Conservation (phyloP, 306 rosid genomes). For the Castanea mollissima region DNA sequence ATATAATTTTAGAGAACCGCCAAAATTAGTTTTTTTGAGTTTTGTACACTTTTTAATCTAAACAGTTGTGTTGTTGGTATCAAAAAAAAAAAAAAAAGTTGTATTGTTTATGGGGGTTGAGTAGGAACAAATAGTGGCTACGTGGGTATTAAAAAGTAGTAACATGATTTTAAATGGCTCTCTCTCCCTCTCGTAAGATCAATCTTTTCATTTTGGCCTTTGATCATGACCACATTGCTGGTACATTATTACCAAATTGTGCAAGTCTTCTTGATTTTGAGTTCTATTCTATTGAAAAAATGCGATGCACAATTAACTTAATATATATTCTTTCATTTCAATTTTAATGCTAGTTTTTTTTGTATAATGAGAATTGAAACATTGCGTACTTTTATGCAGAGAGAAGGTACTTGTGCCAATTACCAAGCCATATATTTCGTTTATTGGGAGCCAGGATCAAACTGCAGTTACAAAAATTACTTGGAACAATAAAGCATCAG, state of each 20-base stretch:
- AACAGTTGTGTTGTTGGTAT: neutral
- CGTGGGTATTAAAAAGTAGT: conserved; percentile 1
- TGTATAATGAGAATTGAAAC: neutral
- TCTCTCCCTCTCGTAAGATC: neutral
- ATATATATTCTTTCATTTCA: neutral
- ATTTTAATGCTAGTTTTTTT: neutral
- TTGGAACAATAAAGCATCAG: conserved; percentile 86
- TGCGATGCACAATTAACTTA: neutral
- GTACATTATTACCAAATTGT: neutral
- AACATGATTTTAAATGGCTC: neutral
- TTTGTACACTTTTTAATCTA: neutral
- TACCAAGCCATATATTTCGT: conserved; percentile 74
- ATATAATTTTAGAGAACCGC: neutral
- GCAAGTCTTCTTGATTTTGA: no score
- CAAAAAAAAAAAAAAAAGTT: neutral
- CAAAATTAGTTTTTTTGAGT: neutral
- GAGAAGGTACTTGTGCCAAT: conserved; percentile 74
- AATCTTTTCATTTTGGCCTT: neutral
- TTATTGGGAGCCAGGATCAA: conserved; percentile 53
- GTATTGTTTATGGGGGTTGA: neutral
- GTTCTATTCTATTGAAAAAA: neutral
- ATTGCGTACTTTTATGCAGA: conserved; percentile 41
- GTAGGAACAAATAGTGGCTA: conserved; percentile 5
- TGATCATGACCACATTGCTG: neutral
- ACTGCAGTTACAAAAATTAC: conserved; percentile 48